These are phyloP conservation scores for Elsinoe perseae DNA, from an alignment of 2,329 filamentous ascomycete genomes.

Conservation along the genomic window DNA sequence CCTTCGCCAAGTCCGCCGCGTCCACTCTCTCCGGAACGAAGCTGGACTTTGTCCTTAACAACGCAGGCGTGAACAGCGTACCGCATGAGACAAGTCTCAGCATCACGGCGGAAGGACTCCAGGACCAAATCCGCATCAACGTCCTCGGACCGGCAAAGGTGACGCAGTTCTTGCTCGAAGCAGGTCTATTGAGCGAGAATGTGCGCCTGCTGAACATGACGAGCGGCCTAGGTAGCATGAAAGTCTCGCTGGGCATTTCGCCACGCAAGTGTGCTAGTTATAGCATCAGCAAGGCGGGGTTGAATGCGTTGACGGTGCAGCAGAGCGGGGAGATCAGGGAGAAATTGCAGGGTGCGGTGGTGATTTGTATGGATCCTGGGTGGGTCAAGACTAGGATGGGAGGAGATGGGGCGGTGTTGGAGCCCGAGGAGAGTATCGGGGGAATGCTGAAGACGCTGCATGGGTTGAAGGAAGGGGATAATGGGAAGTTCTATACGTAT, in stretches of 20 bases:
- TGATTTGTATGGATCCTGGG: constrained; percentile 37
- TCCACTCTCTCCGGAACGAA: constrained; percentile 29
- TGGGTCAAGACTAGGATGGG: constrained; percentile 40
- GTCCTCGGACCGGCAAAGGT: constrained; percentile 43
- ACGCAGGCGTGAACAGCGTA: constrained; percentile 37
- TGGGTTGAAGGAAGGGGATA: constrained; percentile 29
- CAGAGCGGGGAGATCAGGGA: constrained; percentile 34
- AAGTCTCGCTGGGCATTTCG: constrained; percentile 25
- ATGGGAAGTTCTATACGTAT: constrained; percentile 33
- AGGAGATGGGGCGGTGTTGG: constrained; percentile 34
- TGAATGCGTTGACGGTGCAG: constrained; percentile 40
- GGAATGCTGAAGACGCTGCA: constrained; percentile 34
- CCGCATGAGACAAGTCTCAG: constrained; percentile 33
- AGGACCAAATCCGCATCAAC: constrained; percentile 39
- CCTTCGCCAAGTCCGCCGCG: constrained; percentile 30
- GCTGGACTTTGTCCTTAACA: constrained; percentile 37
- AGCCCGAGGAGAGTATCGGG: constrained; percentile 32
- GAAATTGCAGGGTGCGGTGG: constrained; percentile 26
- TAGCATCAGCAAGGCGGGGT: constrained; percentile 37
- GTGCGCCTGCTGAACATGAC: constrained; percentile 32
- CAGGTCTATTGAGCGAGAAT: constrained; percentile 25
- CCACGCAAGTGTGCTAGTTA: constrained; percentile 34
- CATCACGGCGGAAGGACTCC: constrained; percentile 32
- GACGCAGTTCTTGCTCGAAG: constrained; percentile 32
- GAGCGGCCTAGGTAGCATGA: constrained; percentile 29